Conservation (phyloP, 2,329 filamentous ascomycete species). For the Colletotrichum destructivum region DNA sequence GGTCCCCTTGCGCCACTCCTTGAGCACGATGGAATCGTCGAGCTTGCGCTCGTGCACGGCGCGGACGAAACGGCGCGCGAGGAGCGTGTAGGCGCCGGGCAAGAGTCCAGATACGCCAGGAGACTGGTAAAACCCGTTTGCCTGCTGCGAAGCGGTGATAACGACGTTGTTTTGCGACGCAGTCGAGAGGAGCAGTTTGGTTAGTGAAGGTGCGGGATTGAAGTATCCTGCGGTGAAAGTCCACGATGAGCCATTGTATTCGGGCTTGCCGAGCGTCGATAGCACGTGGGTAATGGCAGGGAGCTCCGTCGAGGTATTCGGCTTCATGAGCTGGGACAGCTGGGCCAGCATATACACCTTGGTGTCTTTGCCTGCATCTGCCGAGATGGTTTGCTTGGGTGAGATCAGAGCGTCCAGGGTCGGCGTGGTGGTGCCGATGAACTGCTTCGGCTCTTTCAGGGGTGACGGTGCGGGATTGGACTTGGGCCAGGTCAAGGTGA, state of each 20-base stretch:
- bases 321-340: constrained; percentile 85
- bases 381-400: constrained; percentile 54
- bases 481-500: constrained; percentile 79
- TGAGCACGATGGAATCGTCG: constrained; percentile 76
- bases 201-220: constrained; percentile 91
- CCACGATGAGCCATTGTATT: constrained; percentile 83
- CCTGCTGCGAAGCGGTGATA: constrained; percentile 91
- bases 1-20: constrained; percentile 89
- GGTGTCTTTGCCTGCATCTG: constrained; percentile 65
- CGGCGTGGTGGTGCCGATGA: constrained; percentile 78
- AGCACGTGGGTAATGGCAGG: constrained; percentile 85
- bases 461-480: constrained; percentile 84
- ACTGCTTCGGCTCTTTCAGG: constrained; percentile 77
- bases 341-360: constrained; percentile 90
- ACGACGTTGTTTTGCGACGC: constrained; percentile 81
- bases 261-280: constrained; percentile 73
- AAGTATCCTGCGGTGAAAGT: constrained; percentile 99
- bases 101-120: constrained; percentile 91
- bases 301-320: constrained; percentile 89
- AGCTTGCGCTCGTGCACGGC: constrained; percentile 63
- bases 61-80: constrained; percentile 85
- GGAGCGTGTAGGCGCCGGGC: constrained; percentile 91
- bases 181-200: constrained; percentile 82
- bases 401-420: constrained; percentile 78
- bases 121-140: constrained; percentile 95